Conservation (phyloP, 148 eudicot genomes). For the Rhododendron simsii region DNA sequence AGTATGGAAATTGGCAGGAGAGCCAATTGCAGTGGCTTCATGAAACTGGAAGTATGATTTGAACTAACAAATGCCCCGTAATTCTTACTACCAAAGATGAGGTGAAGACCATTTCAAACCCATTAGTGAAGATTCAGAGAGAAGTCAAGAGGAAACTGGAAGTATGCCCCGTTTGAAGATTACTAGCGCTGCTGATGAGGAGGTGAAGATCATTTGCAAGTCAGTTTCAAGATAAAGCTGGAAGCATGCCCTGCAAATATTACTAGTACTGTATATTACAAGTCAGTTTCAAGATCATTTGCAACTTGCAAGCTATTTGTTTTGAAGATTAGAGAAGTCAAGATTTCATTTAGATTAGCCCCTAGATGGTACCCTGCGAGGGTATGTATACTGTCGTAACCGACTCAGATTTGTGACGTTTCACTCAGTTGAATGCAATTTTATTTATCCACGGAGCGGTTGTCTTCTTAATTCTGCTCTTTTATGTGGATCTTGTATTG, state of each 20-base stretch:
- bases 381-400: background rate
- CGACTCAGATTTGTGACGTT: background rate
- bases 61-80: background rate
- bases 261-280: background rate
- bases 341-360: background rate
- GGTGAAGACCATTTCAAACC: background rate
- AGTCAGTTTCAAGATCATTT: background rate
- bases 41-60: background rate
- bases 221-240: background rate
- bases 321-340: background rate
- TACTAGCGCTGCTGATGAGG: background rate
- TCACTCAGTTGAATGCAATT: background rate
- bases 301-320: background rate
- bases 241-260: background rate
- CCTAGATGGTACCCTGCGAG: background rate
- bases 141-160: background rate
- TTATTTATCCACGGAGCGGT: background rate
- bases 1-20: slow-evolving; percentile 42
- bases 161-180: background rate
- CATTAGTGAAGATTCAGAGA: background rate
- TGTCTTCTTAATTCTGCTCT: background rate
- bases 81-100: background rate
- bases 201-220: background rate
- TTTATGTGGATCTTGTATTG: background rate
- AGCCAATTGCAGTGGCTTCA: background rate